Conservation (phyloP, 164 flowering plant genomes). For the Vitis labrusca region DNA sequence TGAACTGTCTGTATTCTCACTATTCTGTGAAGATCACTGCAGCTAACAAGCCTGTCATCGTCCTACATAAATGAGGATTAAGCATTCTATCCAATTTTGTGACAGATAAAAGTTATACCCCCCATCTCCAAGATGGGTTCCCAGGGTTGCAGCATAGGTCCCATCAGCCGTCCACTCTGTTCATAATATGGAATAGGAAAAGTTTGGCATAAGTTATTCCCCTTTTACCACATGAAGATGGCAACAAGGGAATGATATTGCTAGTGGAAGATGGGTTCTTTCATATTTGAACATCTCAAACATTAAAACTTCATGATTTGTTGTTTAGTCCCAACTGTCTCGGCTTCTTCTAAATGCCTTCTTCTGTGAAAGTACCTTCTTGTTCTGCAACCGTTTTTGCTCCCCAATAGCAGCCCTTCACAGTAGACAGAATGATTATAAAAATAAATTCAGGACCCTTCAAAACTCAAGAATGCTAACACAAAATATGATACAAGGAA, state of each 20-base stretch:
- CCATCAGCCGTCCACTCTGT: background rate
- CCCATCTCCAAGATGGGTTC: background rate
- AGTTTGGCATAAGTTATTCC: background rate
- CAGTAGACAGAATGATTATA: background rate
- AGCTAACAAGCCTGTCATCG: background rate
- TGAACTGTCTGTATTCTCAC: background rate
- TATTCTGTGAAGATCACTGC: background rate
- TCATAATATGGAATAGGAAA: background rate
- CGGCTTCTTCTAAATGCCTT: conserved; percentile 74
- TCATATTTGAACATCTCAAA: background rate
- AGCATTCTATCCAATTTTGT: too few relatives aligned
- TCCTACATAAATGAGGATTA: background rate
- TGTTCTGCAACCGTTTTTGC: conserved; percentile 67
- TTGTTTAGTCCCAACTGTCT: conserved; percentile 64
- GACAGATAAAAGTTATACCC: background rate
- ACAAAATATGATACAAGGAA: too few relatives aligned
- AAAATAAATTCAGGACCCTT: background rate
- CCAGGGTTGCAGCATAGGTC: background rate
- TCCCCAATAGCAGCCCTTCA: conserved; percentile 84
- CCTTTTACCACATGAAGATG: background rate
- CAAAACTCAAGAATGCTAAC: background rate
- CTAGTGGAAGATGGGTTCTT: background rate
- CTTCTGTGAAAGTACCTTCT: conserved; percentile 78
- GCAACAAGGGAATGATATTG: background rate
- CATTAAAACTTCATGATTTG: too few relatives aligned